Percentiles rank a stretch among this genome's conserved stretches.
Evolutionary conservation across 345 rosid genomes (phyloP).

Genomic region (Lagerstroemia speciosa): DNA sequence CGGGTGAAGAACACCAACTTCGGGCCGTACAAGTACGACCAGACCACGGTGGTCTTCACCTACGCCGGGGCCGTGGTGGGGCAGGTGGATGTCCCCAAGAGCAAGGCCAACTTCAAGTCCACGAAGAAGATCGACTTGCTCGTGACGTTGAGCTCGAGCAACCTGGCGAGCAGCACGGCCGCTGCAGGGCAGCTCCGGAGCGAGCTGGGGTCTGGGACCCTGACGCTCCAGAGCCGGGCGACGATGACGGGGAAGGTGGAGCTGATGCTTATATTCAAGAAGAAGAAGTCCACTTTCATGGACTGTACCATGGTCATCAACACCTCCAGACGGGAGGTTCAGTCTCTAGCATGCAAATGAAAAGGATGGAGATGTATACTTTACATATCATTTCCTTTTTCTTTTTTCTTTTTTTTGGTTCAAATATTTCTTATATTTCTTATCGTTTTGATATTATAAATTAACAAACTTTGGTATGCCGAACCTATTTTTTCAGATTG

Average conservation of each 20-base stretch:
- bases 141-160: constrained; percentile 11
- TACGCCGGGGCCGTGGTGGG: constrained; percentile 14
- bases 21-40: constrained; percentile 16
- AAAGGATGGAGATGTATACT: too few species aligned
- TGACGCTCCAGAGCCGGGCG: constrained; percentile 12
- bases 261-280: constrained; percentile 17
- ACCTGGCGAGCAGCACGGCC: neutral
- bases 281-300: constrained; percentile 12
- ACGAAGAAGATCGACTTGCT: constrained; percentile 10
- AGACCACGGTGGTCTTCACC: constrained; percentile 6
- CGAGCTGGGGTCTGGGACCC: constrained; percentile 8
- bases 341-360: constrained; percentile 10
- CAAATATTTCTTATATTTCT: too few species aligned
- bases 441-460: too few species aligned
- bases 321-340: neutral
- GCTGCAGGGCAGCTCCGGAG: neutral
- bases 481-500: too few species aligned
- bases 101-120: constrained; percentile 15
- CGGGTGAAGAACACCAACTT: constrained; percentile 19
- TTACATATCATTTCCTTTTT: too few species aligned
- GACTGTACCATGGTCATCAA: constrained; percentile 10
- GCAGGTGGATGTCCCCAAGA: constrained; percentile 1
- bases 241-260: constrained; percentile 14
- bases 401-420: too few species aligned
- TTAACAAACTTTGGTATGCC: too few species aligned